A percentile compares a stretch with the other conserved stretches of the same genome.
phyloP scores from a whole-genome alignment of 345 rosid species.

The Theobroma cacao region DNA sequence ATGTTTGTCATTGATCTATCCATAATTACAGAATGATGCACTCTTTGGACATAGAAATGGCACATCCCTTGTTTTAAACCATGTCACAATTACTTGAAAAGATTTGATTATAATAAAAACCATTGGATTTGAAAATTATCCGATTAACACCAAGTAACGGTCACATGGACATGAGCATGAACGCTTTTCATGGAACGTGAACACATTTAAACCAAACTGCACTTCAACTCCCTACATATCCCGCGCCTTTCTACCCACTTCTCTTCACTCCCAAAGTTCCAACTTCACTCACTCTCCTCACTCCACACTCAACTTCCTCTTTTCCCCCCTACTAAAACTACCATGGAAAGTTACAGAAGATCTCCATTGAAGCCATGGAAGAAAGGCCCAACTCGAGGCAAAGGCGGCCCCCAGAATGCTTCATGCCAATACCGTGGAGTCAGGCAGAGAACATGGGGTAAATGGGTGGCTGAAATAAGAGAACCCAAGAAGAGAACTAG shows the following conservation, averaged over 20 bases:
- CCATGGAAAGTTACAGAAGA: conserved; percentile 4
- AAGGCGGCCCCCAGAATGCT: conserved; percentile 92
- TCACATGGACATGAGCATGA: background rate
- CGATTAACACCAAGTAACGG: background rate
- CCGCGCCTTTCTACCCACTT: conserved; percentile 11
- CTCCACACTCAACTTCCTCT: background rate
- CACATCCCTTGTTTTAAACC: background rate
- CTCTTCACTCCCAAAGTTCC: background rate
- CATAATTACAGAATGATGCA: no score
- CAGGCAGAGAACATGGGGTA: conserved; percentile 94
- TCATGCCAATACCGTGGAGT: conserved; percentile 85
- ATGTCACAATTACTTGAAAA: background rate
- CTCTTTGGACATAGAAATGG: no score
- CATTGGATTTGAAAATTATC: background rate
- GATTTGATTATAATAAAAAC: background rate
- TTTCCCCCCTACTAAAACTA: background rate
- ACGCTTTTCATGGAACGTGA: conserved; percentile 3
- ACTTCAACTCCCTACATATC: conserved; percentile 2
- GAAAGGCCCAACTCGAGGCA: conserved; percentile 88
- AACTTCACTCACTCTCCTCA: background rate
- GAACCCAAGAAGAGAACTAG: conserved; percentile 91
- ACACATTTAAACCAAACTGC: conserved; percentile 11
- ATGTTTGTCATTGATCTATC: no score
- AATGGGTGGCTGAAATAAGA: conserved; percentile 96
- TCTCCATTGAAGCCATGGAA: conserved; percentile 11